Percentiles rank a stretch among this genome's conserved stretches.
phyloP scores from a whole-genome alignment of 2,329 filamentous ascomycete genomes.

The Colletotrichum lini region DNA sequence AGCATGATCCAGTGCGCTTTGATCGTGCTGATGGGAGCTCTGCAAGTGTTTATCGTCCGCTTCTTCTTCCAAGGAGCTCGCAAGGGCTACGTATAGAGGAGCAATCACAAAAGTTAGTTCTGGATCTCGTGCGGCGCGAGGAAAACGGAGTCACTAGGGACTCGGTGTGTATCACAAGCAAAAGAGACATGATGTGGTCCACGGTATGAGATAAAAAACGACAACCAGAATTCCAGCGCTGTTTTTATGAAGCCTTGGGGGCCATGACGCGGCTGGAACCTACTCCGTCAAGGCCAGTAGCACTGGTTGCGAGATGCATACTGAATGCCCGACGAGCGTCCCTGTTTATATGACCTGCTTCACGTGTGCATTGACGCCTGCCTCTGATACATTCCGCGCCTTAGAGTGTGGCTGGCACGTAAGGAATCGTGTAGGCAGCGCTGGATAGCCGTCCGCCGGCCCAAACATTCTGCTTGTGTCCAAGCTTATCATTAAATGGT shows the following conservation, averaged over 20 bases:
- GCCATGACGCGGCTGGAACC: slow-evolving; percentile 1
- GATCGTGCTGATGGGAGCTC: slow-evolving; percentile 93
- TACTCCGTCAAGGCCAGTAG: neutral
- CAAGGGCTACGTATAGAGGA: slow-evolving; percentile 76
- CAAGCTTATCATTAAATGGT: neutral
- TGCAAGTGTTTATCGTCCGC: slow-evolving; percentile 97
- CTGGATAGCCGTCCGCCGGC: neutral
- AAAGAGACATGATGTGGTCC: slow-evolving; percentile 39
- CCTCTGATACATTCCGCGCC: no score
- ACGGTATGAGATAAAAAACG: slow-evolving; percentile 38
- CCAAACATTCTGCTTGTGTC: neutral
- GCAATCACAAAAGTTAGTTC: slow-evolving; percentile 28
- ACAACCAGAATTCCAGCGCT: slow-evolving; percentile 35
- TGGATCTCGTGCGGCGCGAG: slow-evolving; percentile 34
- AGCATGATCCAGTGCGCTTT: slow-evolving; percentile 92
- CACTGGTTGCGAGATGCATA: slow-evolving; percentile 16
- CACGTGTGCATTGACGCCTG: neutral
- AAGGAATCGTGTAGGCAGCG: no score
- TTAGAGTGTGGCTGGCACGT: no score
- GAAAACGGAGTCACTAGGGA: slow-evolving; percentile 32
- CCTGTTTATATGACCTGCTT: neutral
- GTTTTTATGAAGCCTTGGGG: neutral
- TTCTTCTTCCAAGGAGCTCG: slow-evolving; percentile 95
- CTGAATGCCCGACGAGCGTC: slow-evolving; percentile 29
- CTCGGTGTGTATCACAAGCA: slow-evolving; percentile 41